Conservation (phyloP, 2,329 filamentous ascomycete genomes). For the Clathrospora elynae region DNA sequence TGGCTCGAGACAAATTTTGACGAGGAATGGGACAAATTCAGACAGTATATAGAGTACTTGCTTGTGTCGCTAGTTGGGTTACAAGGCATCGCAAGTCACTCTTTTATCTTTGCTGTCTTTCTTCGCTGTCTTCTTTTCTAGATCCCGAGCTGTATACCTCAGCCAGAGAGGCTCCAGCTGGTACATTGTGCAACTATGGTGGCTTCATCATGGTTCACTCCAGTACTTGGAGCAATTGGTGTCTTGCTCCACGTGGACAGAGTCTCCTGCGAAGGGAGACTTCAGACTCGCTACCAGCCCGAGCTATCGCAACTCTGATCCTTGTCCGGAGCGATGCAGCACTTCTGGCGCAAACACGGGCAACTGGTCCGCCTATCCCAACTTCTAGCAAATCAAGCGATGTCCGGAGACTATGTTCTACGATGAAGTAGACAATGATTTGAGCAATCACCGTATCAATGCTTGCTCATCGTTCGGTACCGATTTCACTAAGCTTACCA, state of each 20-base stretch:
- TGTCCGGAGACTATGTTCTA: conserved; percentile 5
- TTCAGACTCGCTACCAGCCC: conserved; percentile 3
- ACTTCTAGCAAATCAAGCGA: conserved; percentile 5
- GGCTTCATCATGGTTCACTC: background rate
- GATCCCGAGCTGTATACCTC: background rate
- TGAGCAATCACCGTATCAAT: conserved; percentile 2
- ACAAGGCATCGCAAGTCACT: background rate
- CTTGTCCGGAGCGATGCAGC: conserved; percentile 4
- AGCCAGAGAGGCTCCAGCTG: background rate
- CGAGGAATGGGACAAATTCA: background rate
- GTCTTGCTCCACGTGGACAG: background rate
- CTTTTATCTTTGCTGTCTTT: background rate
- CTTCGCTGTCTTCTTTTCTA: background rate
- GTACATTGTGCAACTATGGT: background rate
- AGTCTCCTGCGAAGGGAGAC: background rate
- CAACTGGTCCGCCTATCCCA: conserved; percentile 7
- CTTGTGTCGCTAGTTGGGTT: background rate
- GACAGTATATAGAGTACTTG: background rate
- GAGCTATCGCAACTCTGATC: conserved; percentile 1
- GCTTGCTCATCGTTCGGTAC: conserved; percentile 4
- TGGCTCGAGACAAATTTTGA: background rate
- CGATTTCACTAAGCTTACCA: conserved; percentile 1
- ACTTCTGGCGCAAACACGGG: conserved; percentile 1
- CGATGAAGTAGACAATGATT: conserved; percentile 2
- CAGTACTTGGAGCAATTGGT: background rate